These are phyloP conservation scores for Rhizophora mangle DNA, from an alignment of 345 rosid species.

Conservation along the genomic window DNA sequence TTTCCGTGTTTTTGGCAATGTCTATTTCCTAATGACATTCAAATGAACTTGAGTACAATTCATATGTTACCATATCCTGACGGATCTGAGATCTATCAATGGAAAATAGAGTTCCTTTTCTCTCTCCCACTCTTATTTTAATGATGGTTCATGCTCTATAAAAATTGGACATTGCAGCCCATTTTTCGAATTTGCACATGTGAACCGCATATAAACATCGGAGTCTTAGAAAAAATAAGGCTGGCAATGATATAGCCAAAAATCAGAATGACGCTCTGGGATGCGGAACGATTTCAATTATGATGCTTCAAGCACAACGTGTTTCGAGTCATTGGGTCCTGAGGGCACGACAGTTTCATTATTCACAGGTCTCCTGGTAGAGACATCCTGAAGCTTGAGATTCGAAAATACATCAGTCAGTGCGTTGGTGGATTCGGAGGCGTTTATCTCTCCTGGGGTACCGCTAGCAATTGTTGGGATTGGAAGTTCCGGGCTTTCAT, in stretches of 20 bases:
- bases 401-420: slow-evolving; percentile 50
- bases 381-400: slow-evolving; percentile 48
- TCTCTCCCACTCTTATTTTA: too few relatives aligned
- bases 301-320: slow-evolving; percentile 46
- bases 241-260: not conserved
- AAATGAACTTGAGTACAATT: too few relatives aligned
- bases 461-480: slow-evolving; percentile 1
- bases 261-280: not conserved
- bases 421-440: slow-evolving; percentile 38
- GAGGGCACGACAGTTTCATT: slow-evolving; percentile 23
- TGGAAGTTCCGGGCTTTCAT: slow-evolving; percentile 25
- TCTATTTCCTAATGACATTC: too few relatives aligned
- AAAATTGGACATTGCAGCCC: too few relatives aligned
- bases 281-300: slow-evolving; percentile 14
- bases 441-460: slow-evolving; percentile 18
- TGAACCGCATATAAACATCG: too few relatives aligned
- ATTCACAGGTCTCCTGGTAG: slow-evolving; percentile 16
- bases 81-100: too few relatives aligned
- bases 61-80: too few relatives aligned
- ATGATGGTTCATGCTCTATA: too few relatives aligned
- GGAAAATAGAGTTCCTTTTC: too few relatives aligned
- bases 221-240: too few relatives aligned
- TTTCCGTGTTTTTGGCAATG: too few relatives aligned
- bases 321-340: slow-evolving; percentile 29
- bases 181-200: too few relatives aligned